Evolutionary conservation across 2,329 filamentous ascomycete species (phyloP), one percentile per base, ranked within the genome.

Genomic region (Coniosporium tulheliwenetii): DNA sequence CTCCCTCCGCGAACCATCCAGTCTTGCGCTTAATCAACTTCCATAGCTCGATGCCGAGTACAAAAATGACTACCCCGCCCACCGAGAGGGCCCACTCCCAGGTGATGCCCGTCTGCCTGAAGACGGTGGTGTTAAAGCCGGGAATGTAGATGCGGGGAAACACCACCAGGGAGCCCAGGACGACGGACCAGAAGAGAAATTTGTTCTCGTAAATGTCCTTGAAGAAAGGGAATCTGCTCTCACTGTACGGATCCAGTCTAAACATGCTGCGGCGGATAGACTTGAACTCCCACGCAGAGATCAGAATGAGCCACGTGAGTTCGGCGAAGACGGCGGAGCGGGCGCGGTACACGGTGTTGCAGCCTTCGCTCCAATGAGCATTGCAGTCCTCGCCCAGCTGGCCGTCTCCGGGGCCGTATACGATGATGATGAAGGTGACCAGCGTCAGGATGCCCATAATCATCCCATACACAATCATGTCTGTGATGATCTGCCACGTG

Each of bases 121-220:
- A 53, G 30, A 52, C 48, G 30, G 37, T 46, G 5, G 41, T 43
- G 41, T 52, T 53, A 39, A 53, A 47, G 10, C 47, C 49, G 2
- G 50, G 50, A 37, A 53, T 51, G 39, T 53, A 52, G 30, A 79
- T 58, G 3, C 70, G 69, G 0, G 75, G 74, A 46, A 79, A 74
- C 1, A 75, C 65, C 2, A 69, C 67, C 19, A 77, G 46, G 45
- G 71, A 71, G 8, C 74, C 75, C 7, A 70, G 53, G 31, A 72
- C 64, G 44, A 81, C 69, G 19, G 76, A 69, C 62, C 69, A 80
- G 65, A 81, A 81, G 14, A 81, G 63, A 33, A 52, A 52, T 29
- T 47, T 43, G 43, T 52, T 52, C 10, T 35, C 42, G 37, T 45
- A 52, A 2, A 52, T 13, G 34, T 51, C 47, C 29, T 39, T 34